Conservation (phyloP, 805 yeast genomes). For the Candida tibetensis region DNA sequence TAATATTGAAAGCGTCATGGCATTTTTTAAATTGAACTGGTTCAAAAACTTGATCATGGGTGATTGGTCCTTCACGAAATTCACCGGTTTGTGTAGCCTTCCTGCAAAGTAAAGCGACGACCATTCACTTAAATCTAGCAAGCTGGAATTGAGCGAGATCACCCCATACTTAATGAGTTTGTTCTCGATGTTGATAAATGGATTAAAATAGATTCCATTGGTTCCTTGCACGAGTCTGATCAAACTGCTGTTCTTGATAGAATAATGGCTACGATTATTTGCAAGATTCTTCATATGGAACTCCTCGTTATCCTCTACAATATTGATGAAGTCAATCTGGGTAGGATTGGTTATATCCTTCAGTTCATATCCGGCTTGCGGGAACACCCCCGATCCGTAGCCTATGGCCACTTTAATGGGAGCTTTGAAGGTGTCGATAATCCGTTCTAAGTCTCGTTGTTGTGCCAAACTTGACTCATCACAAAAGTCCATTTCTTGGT, state of each 20-base stretch:
- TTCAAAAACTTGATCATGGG: constrained; percentile 62
- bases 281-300: constrained; percentile 77
- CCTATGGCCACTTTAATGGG: constrained; percentile 84
- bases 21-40: constrained; percentile 74
- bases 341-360: constrained; percentile 32
- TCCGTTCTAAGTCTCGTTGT: constrained; percentile 42
- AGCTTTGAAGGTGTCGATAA: constrained; percentile 60
- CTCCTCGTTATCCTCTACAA: constrained; percentile 67
- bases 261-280: constrained; percentile 74
- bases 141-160: constrained; percentile 57
- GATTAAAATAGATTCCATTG: constrained; percentile 89
- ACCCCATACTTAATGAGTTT: constrained; percentile 80
- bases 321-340: constrained; percentile 83
- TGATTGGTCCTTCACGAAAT: constrained; percentile 58
- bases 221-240: constrained; percentile 51
- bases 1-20: constrained; percentile 65
- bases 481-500: constrained; percentile 12
- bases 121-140: constrained; percentile 81
- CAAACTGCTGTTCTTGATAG: constrained; percentile 31
- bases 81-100: constrained; percentile 90
- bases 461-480: constrained; percentile 6
- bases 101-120: constrained; percentile 85
- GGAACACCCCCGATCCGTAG: constrained; percentile 91
- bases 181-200: constrained; percentile 63
- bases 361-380: constrained; percentile 49